These are phyloP conservation scores for Pestalotiopsis fici DNA, from an alignment of 2,329 filamentous ascomycete species.

Conservation along the genomic window DNA sequence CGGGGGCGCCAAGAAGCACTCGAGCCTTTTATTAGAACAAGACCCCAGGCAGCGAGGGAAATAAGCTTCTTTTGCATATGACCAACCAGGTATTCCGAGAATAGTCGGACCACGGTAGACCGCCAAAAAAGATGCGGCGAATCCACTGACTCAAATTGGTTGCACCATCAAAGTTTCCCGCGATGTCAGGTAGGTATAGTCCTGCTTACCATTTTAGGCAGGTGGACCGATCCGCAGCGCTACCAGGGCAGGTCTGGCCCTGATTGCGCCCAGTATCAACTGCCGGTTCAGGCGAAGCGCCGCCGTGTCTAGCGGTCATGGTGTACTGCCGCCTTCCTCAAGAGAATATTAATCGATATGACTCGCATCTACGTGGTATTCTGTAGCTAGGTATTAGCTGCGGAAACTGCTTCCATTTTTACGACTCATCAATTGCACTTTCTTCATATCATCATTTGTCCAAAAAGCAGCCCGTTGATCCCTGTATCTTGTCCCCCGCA, in stretches of 20 bases:
- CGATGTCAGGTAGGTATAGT: background rate
- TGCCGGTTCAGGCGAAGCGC: background rate
- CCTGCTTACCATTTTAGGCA: background rate
- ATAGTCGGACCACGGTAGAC: too few relatives aligned
- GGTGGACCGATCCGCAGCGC: background rate
- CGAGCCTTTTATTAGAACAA: background rate
- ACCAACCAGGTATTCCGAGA: background rate
- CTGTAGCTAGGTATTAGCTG: background rate
- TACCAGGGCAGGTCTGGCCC: background rate
- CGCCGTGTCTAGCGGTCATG: background rate
- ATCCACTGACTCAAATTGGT: background rate
- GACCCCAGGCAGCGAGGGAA: background rate
- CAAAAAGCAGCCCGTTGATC: conserved; percentile 10
- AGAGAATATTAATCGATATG: background rate
- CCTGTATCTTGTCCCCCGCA: background rate
- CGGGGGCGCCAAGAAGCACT: background rate
- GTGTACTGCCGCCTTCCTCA: background rate
- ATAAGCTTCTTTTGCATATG: background rate
- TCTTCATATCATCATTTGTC: conserved; percentile 3
- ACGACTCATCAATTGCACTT: background rate
- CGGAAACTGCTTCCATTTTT: background rate
- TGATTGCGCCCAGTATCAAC: background rate
- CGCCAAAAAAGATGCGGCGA: background rate
- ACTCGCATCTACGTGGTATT: background rate
- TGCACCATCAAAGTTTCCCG: background rate